Base-by-base conservation (phyloP, 148 eudicot species). In the Rhododendron williamsianum region DNA sequence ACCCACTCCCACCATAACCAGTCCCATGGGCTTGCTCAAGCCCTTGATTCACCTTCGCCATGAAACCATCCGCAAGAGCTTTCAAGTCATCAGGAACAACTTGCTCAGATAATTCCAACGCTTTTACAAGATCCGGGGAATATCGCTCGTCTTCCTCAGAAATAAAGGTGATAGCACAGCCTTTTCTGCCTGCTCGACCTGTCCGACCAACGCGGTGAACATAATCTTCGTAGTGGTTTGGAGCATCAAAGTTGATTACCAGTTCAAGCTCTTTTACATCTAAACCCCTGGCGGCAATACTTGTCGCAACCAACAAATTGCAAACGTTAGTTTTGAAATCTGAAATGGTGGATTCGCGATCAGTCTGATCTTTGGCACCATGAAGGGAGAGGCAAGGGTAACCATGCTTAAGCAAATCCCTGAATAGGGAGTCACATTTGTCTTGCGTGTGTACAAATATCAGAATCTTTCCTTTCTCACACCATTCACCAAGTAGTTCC, bases 401-500 rank as follows among this genome's bases (percentile, higher is more conserved):
- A 71, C 98, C 98, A 72, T 91, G 91, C 90, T 91, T 93, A 13
- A 94, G 90, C 86, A 94, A 85, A 85, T 92, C 94, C 81, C 87
- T 88, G 73, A 93, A 94, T 82, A 94, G 80, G 46, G 98, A 84
- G 87, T 94, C 98, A 83, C 95, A 94, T 87, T 92, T 94, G 69
- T 94, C 94, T 81, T 94, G 95, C 0, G 95, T 35, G 49, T 93
- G 94, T 60, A 94, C 98, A 89, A 94, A 94, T 73, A 93, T 87
- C 88, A 94, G 83, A 80, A 91, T 91, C 65, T 94, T 94, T 4
- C 98, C 98, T 91, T 94, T 94, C 81, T 94, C 98, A 77, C 90
- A 94, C 98, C 98, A 94, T 88, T 94, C 98, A 74, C 98, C 98
- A 81, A 94, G 98, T 38, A 94, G 63, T 87, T 94, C 98, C 48